Evolutionary conservation across 768 basidiomycete species (phyloP).

Genomic region (Termitomyces sp.): DNA sequence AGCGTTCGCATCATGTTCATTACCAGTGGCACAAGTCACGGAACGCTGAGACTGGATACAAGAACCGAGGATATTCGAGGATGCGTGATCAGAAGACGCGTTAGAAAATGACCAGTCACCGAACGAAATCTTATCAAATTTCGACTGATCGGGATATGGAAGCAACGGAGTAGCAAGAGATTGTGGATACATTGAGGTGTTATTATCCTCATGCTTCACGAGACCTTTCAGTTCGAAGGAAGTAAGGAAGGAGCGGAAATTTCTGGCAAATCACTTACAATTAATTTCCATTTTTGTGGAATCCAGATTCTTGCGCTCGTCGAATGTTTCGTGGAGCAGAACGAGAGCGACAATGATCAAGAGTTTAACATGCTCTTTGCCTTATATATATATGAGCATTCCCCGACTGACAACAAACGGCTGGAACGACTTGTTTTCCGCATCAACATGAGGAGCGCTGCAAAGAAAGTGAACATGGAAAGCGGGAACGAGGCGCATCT

Average conservation of each 20-base stretch:
- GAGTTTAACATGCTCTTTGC: slow-evolving; percentile 6
- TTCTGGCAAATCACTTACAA: background rate
- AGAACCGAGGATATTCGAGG: background rate
- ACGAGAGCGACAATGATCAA: background rate
- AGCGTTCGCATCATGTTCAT: background rate
- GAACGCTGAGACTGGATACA: background rate
- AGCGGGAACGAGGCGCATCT: slow-evolving; percentile 16
- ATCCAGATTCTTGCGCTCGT: background rate
- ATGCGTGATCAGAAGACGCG: background rate
- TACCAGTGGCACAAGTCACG: background rate
- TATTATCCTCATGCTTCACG: slow-evolving; percentile 7
- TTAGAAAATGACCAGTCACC: slow-evolving; percentile 6
- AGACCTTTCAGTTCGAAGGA: background rate
- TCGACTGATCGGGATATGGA: slow-evolving; percentile 1
- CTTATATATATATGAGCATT: slow-evolving; percentile 19
- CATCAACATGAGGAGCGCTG: slow-evolving; percentile 21
- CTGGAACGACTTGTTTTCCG: slow-evolving; percentile 4
- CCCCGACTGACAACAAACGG: slow-evolving; percentile 11
- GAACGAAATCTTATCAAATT: background rate
- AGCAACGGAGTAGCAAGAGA: slow-evolving; percentile 1
- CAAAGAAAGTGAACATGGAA: slow-evolving; percentile 15
- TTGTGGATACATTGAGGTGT: background rate
- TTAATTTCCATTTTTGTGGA: slow-evolving; percentile 3
- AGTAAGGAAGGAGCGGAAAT: background rate
- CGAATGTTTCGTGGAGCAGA: background rate